Evolutionary conservation across 768 basidiomycete genomes (phyloP).

Genomic region (Russula olivacea): DNA sequence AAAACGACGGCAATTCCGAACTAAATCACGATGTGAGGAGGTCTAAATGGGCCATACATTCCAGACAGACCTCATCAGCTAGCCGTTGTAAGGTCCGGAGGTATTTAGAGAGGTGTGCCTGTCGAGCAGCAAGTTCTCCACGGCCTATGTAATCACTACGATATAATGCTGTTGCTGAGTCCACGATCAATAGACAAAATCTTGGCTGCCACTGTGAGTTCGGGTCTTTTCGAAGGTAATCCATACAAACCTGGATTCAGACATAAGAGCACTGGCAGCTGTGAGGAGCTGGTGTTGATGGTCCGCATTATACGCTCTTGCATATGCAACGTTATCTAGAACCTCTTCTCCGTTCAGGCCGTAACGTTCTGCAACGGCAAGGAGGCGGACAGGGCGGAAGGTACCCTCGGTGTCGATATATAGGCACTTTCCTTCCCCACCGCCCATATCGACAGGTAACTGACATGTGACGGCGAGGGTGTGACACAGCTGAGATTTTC

Average conservation of each 20-base stretch:
- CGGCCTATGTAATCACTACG: slow-evolving; percentile 94
- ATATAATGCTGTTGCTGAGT: slow-evolving; percentile 93
- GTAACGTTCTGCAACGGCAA: slow-evolving; percentile 92
- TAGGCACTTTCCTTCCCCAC: slow-evolving; percentile 97
- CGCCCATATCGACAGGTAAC: slow-evolving; percentile 94
- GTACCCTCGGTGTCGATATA: slow-evolving; percentile 99
- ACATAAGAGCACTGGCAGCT: slow-evolving; percentile 96
- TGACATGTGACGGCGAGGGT: slow-evolving; percentile 98
- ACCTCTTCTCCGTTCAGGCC: slow-evolving; percentile 99
- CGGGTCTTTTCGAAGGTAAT: neutral
- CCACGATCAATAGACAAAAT: slow-evolving; percentile 93
- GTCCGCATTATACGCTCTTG: slow-evolving; percentile 96
- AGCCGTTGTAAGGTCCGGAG: slow-evolving; percentile 86
- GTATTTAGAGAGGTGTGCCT: slow-evolving; percentile 95
- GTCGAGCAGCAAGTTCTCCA: slow-evolving; percentile 90
- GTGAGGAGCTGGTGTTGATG: slow-evolving; percentile 89
- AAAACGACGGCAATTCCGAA: slow-evolving; percentile 97
- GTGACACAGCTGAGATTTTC: slow-evolving; percentile 97
- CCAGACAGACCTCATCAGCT: slow-evolving; percentile 80
- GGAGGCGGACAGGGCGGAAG: slow-evolving; percentile 91
- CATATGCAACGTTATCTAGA: slow-evolving; percentile 96
- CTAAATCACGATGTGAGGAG: slow-evolving; percentile 39
- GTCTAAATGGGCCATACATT: neutral
- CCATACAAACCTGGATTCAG: slow-evolving; percentile 78
- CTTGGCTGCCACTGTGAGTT: slow-evolving; percentile 39